Evolutionary conservation across 75 land plant genomes (phyloP).

Genomic region (Adiantum capillusveneris): DNA sequence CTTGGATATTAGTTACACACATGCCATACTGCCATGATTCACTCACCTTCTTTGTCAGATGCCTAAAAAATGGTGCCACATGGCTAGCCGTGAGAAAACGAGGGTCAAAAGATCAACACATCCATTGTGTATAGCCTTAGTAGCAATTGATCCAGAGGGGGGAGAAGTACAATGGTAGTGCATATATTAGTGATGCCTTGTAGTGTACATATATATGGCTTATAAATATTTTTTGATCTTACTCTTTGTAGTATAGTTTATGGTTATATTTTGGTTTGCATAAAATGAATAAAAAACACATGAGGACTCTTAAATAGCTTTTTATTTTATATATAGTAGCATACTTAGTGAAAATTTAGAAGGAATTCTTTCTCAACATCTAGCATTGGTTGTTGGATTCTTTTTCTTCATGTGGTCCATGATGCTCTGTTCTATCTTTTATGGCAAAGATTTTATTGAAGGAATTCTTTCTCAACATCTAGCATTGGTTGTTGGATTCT

Average conservation of each 20-base stretch:
- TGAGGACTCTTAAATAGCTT: no score
- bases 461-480: conserved; percentile 15
- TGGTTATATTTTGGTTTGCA: neutral
- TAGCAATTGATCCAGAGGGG: neutral
- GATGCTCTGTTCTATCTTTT: no score
- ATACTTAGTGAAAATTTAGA: neutral
- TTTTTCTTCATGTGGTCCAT: conserved; percentile 38
- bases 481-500: conserved; percentile 36
- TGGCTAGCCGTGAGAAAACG: neutral
- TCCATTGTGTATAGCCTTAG: neutral
- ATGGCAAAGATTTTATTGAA: no score
- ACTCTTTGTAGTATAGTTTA: neutral
- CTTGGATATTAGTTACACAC: no score
- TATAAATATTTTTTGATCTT: neutral
- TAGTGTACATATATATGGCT: no score
- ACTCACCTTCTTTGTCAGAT: no score
- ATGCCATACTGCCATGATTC: no score
- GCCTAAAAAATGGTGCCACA: neutral
- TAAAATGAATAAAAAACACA: neutral
- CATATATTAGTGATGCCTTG: neutral
- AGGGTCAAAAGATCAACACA: neutral
- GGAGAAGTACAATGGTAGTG: neutral
- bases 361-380: conserved; percentile 13
- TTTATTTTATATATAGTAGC: neutral
- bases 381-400: conserved; percentile 36